Base-by-base conservation (phyloP, 306 rosid genomes). In the Sophora flavescens region DNA sequence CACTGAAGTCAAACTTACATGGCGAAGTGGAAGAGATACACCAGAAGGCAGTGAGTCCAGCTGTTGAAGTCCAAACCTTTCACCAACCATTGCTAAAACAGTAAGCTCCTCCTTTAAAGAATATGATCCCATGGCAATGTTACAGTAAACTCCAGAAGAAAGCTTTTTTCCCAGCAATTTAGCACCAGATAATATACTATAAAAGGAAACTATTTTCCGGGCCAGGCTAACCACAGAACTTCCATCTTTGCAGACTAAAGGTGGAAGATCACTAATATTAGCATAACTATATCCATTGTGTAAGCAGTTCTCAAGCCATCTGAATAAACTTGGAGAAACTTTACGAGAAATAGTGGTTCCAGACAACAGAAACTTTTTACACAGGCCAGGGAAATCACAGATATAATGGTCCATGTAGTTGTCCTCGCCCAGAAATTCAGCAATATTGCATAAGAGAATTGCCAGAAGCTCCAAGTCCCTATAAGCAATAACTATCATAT, bases 11-110 rank as follows among this genome's bases (percentile, higher is more conserved):
- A 44, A 81, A 83, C 98, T 87, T 83, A 94, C 98, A 82, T 94
- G 97, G 67, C 97, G 86, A 76, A 90, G 81, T 51, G 98, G 95
- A 72, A 94, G 97, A 70, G 98, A 94, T 77, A 88, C 91, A 62
- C 98, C 98, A 76, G 93, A 92, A 85, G 97, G 98, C 67, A 94
- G 84, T 56, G 88, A 86, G 83, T 94, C 98, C 42, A 94, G 92
- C 84, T 94, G 98, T 83, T 89, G 91, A 71, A 92, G 91, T 75
- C 97, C 98, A 86, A 94, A 94, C 75, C 86, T 88, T 88, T 94
- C 98, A 74, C 97, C 98, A 84, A 92, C 96, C 98, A 94, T 90
- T 48, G 96, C 96, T 86, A 94, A 86, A 68, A 94, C 92, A 50
- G 90, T 79, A 39, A 94, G 92, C 81, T 94, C 96, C 89, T 94